phyloP scores from a whole-genome alignment of 352 stramenopile genomes.

The Peronospora belbahrii region DNA sequence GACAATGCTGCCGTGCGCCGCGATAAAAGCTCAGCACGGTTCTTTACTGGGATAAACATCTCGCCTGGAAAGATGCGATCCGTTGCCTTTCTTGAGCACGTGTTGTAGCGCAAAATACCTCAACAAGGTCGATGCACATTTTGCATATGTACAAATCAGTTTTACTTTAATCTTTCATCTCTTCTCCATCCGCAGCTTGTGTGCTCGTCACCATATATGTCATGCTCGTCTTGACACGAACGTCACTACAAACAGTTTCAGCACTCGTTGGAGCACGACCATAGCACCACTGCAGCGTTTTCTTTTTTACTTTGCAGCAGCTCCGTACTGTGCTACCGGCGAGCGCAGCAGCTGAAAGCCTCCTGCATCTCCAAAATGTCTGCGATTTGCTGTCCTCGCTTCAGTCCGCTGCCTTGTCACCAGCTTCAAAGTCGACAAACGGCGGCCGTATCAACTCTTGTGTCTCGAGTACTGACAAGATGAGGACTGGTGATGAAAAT shows the following conservation, averaged over 20 bases:
- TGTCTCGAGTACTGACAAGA: conserved; percentile 55
- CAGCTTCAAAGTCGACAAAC: conserved; percentile 40
- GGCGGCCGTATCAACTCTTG: conserved; percentile 52
- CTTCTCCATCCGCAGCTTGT: conserved; percentile 32
- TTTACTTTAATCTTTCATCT: conserved; percentile 2
- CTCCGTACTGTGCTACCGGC: conserved; percentile 58
- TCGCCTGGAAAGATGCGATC: conserved; percentile 76
- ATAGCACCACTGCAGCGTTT: conserved; percentile 32
- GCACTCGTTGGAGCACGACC: conserved; percentile 33
- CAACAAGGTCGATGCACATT: conserved; percentile 60
- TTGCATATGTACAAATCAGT: conserved; percentile 25
- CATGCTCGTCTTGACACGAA: conserved; percentile 40
- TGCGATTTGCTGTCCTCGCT: conserved; percentile 68
- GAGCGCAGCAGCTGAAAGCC: conserved; percentile 64
- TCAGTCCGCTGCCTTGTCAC: conserved; percentile 54
- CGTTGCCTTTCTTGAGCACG: conserved; percentile 65
- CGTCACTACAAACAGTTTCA: conserved; percentile 64
- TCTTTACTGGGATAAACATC: conserved; percentile 63
- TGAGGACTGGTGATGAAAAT: conserved; percentile 41
- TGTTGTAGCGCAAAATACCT: conserved; percentile 80
- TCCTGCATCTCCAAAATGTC: conserved; percentile 64
- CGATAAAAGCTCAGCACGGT: conserved; percentile 41
- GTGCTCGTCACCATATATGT: conserved; percentile 48
- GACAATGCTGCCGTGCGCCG: conserved; percentile 44
- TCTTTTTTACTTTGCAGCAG: conserved; percentile 4